These are phyloP conservation scores for Cyclotella sp. DNA, from an alignment of 108 stramenopile species.

Conservation along the genomic window DNA sequence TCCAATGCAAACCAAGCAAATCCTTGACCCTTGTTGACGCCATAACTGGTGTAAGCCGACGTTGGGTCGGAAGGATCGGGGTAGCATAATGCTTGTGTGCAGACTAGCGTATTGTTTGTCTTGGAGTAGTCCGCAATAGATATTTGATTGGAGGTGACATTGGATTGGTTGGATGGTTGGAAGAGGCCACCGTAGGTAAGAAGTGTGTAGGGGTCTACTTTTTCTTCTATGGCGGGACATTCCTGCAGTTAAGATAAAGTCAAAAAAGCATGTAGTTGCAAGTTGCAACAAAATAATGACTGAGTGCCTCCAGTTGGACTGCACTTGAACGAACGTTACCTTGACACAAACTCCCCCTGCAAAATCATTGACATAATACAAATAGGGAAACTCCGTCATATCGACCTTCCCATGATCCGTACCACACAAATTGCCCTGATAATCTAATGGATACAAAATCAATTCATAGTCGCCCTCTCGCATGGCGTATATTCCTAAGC, in stretches of 20 bases:
- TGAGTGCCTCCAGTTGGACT: too few species aligned
- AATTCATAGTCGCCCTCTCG: conserved; percentile 68
- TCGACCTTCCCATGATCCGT: conserved; percentile 53
- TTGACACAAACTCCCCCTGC: conserved; percentile 81
- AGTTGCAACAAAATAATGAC: conserved; percentile 38
- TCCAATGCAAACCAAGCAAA: conserved; percentile 75
- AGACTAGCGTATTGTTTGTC: conserved; percentile 36
- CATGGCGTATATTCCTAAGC: conserved; percentile 63
- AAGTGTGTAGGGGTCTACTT: conserved; percentile 62
- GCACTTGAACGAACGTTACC: not conserved
- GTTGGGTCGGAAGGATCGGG: conserved; percentile 37
- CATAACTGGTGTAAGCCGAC: conserved; percentile 52
- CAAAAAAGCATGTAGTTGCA: not conserved
- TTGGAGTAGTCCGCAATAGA: conserved; percentile 61
- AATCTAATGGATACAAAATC: conserved; percentile 76
- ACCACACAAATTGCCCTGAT: conserved; percentile 83
- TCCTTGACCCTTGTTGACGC: conserved; percentile 63
- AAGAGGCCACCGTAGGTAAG: conserved; percentile 73
- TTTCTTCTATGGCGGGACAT: conserved; percentile 42
- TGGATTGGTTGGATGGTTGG: conserved; percentile 44
- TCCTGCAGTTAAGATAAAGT: conserved; percentile 18
- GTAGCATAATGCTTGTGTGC: conserved; percentile 59
- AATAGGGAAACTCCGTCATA: conserved; percentile 73
- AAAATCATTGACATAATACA: conserved; percentile 72
- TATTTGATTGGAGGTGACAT: conserved; percentile 42